These are phyloP conservation scores for Fistulifera solaris DNA, from an alignment of 108 stramenopile species.

Conservation along the genomic window DNA sequence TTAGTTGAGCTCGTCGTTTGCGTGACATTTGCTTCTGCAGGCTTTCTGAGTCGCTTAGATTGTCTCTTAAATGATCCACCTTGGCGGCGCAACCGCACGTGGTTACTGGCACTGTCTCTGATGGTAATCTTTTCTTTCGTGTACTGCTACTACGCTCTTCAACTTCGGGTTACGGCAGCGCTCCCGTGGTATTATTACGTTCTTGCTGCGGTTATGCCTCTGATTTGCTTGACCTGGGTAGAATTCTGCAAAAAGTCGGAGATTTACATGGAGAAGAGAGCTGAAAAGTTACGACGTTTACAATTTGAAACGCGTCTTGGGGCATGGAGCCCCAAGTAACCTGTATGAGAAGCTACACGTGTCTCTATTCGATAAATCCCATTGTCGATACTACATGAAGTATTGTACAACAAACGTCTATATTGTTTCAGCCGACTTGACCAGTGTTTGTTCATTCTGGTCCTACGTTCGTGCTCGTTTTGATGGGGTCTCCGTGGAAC, in stretches of 20 bases:
- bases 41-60: conserved; percentile 52
- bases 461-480: no score
- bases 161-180: conserved; percentile 20
- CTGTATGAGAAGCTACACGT: no score
- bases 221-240: conserved; percentile 37
- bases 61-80: conserved; percentile 42
- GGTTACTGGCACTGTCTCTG: conserved; percentile 25
- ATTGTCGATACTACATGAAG: no score
- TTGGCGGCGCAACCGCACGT: conserved; percentile 55
- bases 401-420: no score
- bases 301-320: conserved; percentile 76
- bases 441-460: no score
- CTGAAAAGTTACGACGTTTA: conserved; percentile 71
- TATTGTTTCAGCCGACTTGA: no score
- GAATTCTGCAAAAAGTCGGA: conserved; percentile 60
- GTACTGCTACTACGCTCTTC: conserved; percentile 30
- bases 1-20: conserved; percentile 56
- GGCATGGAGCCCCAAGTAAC: conserved; percentile 11
- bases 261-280: conserved; percentile 39
- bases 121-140: conserved; percentile 24
- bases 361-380: no score
- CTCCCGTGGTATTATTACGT: conserved; percentile 69
- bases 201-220: conserved; percentile 41
- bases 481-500: no score
- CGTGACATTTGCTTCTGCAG: conserved; percentile 41